Percentiles rank a stretch among this genome's conserved stretches.
phyloP scores from a whole-genome alignment of 768 basidiomycete species.

The Mrakia gelida region DNA sequence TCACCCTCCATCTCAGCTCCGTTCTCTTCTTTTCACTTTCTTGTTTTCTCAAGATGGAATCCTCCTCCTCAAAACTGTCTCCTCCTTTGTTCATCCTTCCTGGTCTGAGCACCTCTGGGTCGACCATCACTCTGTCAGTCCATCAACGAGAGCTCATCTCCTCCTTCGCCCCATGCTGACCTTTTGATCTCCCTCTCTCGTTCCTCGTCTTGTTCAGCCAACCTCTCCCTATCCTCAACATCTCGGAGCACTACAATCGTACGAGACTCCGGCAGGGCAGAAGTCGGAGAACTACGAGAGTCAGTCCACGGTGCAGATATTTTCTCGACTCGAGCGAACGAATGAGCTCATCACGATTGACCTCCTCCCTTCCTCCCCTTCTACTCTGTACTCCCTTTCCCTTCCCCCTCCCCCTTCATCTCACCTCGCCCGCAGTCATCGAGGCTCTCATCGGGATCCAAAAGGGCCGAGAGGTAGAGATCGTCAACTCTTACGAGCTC shows the following conservation, averaged over 20 bases:
- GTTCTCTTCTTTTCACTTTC: background rate
- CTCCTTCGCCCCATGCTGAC: background rate
- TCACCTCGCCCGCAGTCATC: conserved; percentile 56
- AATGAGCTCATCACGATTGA: background rate
- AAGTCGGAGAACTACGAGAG: conserved; percentile 15
- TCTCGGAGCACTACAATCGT: conserved; percentile 91
- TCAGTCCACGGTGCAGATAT: background rate
- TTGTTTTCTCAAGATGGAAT: background rate
- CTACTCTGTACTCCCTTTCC: too few species aligned
- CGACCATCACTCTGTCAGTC: conserved; percentile 37
- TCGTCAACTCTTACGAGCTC: conserved; percentile 94
- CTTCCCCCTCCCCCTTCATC: background rate
- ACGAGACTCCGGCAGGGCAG: conserved; percentile 68
- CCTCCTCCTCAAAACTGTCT: background rate
- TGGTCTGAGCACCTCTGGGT: conserved; percentile 32
- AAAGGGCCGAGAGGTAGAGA: conserved; percentile 89
- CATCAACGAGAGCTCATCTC: background rate
- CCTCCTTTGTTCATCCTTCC: background rate
- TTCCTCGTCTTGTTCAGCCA: conserved; percentile 57
- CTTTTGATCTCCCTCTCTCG: background rate
- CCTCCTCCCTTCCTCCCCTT: background rate
- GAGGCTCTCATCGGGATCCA: conserved; percentile 93
- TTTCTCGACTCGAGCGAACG: background rate
- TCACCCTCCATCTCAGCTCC: background rate
- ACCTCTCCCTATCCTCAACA: conserved; percentile 90